Base-by-base conservation (phyloP, 2,329 filamentous ascomycete species). In the Aspergillus nomiae region DNA sequence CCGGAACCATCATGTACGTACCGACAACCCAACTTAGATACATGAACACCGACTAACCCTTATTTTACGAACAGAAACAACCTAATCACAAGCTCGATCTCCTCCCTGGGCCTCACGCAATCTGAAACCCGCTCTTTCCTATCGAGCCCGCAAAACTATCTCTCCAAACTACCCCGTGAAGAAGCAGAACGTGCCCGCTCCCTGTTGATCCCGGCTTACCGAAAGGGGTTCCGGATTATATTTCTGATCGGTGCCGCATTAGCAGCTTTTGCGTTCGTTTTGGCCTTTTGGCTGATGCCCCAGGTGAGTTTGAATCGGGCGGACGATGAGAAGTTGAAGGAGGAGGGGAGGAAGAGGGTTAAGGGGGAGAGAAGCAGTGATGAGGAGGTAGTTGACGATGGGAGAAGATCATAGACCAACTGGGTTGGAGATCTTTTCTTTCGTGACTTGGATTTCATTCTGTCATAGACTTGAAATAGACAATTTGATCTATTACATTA, bases 1-100 rank as follows among this genome's bases (percentile, higher is more conserved):
- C 76, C 0, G 78, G 77, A 41, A 79, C 78, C 19, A 77, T 81
- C 56, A 77, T 82, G 76, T 78, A 71, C 59, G 70, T 14, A 14
- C 19, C 19, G 19, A 8, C 24, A 28, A 12, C 14, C 28, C 8
- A 2, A 32, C 28, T 51, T 4, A 51, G n/a, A 4, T 7, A 3
- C 21, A 0, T 10, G 38, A 41, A 41, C 3, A 6, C n/a, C 1
- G n/a, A 12, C 48, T n/a, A 28, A 2, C 19, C 2, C 14, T 51
- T 2, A 36, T 34, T 26, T 12, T 3, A 57, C 38, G 45, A 55
- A 30, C 41, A 77, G 74, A 60, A 76, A 76, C 68, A 76, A 77
- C 36, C 45, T 74, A 19, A 48, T 76, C 46, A 53, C 65, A 6
- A 69, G 71, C 1, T 70, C 73, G 0, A 66, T 75, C 34, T 69